Evolutionary conservation across 495 filamentous ascomycete species (phyloP).

Genomic region (Hypomontagnella submonticulosa): DNA sequence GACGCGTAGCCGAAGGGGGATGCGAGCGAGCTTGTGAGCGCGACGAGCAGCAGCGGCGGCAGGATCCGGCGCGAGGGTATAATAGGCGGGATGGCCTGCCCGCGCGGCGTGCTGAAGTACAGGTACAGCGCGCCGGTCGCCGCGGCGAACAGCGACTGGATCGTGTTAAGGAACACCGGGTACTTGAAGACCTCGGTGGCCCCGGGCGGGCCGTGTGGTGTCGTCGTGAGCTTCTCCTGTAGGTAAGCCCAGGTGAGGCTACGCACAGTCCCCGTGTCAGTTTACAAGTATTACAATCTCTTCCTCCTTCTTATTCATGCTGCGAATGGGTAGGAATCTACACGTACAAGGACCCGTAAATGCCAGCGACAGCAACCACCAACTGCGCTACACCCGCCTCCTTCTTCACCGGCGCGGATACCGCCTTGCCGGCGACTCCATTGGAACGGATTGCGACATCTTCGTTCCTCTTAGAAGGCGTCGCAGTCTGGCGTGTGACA

Average conservation of each 20-base stretch:
- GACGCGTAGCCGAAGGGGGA: slow-evolving; percentile 95
- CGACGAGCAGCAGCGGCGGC: slow-evolving; percentile 83
- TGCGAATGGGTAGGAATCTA: slow-evolving; percentile 3
- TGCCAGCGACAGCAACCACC: slow-evolving; percentile 87
- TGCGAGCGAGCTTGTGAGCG: slow-evolving; percentile 86
- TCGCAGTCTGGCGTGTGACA: slow-evolving; percentile 53
- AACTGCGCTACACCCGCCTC: slow-evolving; percentile 74
- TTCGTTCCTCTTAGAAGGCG: slow-evolving; percentile 47
- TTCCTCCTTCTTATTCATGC: background rate
- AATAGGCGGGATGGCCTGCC: slow-evolving; percentile 66
- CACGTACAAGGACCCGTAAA: slow-evolving; percentile 94
- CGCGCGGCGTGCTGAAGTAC: slow-evolving; percentile 67
- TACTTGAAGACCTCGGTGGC: slow-evolving; percentile 83
- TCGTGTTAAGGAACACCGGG: slow-evolving; percentile 93
- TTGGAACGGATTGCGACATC: slow-evolving; percentile 48
- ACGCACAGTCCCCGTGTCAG: slow-evolving; percentile 27
- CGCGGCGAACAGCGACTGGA: slow-evolving; percentile 92
- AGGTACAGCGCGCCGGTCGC: slow-evolving; percentile 85
- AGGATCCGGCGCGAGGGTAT: slow-evolving; percentile 81
- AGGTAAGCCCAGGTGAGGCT: slow-evolving; percentile 96
- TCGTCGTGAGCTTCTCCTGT: slow-evolving; percentile 97
- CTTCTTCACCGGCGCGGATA: slow-evolving; percentile 47
- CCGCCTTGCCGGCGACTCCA: slow-evolving; percentile 51
- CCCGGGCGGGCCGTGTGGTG: slow-evolving; percentile 74
- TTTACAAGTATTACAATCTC: background rate